Evolutionary conservation across 2,329 filamentous ascomycete genomes (phyloP).

Genomic region (Botrytis paeoniae): DNA sequence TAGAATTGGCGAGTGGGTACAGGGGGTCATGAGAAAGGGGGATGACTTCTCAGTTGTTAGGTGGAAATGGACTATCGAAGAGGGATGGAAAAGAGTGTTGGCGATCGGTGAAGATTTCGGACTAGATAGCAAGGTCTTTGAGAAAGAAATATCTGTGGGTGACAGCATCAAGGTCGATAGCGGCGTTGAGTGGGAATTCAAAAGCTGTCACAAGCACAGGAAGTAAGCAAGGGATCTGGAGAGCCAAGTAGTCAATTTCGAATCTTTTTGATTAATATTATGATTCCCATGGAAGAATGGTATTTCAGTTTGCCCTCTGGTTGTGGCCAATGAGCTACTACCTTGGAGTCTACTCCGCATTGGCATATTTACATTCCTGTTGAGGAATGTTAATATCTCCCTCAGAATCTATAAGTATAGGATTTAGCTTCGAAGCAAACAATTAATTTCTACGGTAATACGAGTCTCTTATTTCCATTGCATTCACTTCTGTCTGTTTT

Average conservation of each 20-base stretch:
- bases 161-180: slow-evolving; percentile 14
- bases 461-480: background rate
- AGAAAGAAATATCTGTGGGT: slow-evolving; percentile 6
- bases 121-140: slow-evolving; percentile 9
- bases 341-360: background rate
- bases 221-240: background rate
- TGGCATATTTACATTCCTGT: slow-evolving; percentile 19
- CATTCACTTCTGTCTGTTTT: background rate
- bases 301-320: background rate
- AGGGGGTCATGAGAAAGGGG: slow-evolving; percentile 27
- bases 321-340: background rate
- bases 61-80: slow-evolving; percentile 26
- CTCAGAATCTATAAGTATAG: slow-evolving; percentile 14
- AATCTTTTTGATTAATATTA: background rate
- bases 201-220: slow-evolving; percentile 11
- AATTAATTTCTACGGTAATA: background rate
- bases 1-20: slow-evolving; percentile 27
- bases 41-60: slow-evolving; percentile 24
- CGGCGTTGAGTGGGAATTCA: slow-evolving; percentile 23
- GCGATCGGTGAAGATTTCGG: slow-evolving; percentile 16
- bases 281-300: slow-evolving; percentile 2
- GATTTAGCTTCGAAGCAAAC: background rate
- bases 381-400: slow-evolving; percentile 14
- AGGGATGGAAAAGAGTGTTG: slow-evolving; percentile 19
- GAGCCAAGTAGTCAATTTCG: background rate